phyloP scores from a whole-genome alignment of 176 grass and related monocot genomes.

The Phragmites australis region DNA sequence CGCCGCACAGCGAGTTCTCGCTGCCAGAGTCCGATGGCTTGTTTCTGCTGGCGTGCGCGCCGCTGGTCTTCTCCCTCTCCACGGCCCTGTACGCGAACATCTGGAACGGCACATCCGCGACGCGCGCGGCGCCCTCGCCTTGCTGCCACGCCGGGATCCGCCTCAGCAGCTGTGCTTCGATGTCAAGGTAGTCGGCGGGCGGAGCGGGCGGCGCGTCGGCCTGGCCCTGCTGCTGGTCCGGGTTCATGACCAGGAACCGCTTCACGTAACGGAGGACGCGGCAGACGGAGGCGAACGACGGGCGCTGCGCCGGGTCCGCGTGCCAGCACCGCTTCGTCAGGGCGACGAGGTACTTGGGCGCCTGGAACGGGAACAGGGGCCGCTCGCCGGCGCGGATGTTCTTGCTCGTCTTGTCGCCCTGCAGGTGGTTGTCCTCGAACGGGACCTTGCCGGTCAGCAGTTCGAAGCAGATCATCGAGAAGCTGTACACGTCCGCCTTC shows the following conservation, averaged over 20 bases:
- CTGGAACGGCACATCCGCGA: conserved; percentile 80
- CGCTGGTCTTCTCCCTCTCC: conserved; percentile 64
- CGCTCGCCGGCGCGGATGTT: conserved; percentile 87
- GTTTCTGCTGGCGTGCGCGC: conserved; percentile 42
- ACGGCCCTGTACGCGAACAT: conserved; percentile 79
- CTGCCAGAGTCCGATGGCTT: conserved; percentile 63
- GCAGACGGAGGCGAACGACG: conserved; percentile 73
- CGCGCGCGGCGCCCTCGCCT: conserved; percentile 19
- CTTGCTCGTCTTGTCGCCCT: conserved; percentile 92
- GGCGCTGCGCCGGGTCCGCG: conserved; percentile 73
- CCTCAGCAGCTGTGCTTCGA: conserved; percentile 65
- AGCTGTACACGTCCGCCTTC: conserved; percentile 95
- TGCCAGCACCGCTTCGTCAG: conserved; percentile 89
- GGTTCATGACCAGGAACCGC: conserved; percentile 81
- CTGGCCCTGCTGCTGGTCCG: conserved; percentile 61
- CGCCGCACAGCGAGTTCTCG: conserved; percentile 61
- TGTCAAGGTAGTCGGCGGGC: conserved; percentile 63
- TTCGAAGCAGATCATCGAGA: conserved; percentile 93
- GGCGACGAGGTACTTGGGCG: conserved; percentile 74
- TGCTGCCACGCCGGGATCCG: conserved; percentile 51
- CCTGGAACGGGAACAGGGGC: conserved; percentile 83
- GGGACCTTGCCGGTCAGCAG: conserved; percentile 88
- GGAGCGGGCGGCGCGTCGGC: conserved; percentile 40
- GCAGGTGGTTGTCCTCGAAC: conserved; percentile 93
- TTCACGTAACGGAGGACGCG: conserved; percentile 82